phyloP scores from a whole-genome alignment of 305 asterid genomes.

The Striga hermonthica region DNA sequence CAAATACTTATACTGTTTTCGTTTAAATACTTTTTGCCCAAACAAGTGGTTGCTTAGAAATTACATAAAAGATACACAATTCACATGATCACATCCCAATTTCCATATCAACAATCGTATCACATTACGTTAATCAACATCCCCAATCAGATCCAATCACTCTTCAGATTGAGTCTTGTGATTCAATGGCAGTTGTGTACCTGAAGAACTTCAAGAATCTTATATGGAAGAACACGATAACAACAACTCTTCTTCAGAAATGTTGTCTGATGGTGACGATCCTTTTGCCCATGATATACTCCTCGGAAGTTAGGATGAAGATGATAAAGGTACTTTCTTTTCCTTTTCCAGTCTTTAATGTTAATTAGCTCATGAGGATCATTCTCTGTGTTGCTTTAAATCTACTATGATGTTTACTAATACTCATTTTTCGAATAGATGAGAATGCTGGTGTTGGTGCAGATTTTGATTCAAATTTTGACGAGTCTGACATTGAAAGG shows the following conservation, averaged over 20 bases:
- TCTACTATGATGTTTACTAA: conserved; percentile 1
- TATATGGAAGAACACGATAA: conserved; percentile 43
- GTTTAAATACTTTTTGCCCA: neutral
- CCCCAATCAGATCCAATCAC: neutral
- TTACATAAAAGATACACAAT: neutral
- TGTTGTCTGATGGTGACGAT: conserved; percentile 82
- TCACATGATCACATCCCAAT: neutral
- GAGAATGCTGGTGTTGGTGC: conserved; percentile 39
- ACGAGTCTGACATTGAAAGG: conserved; percentile 57
- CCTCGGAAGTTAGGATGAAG: conserved; percentile 59
- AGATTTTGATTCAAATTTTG: conserved; percentile 53
- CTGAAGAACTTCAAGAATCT: conserved; percentile 36
- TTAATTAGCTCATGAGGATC: conserved; percentile 15
- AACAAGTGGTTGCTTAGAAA: neutral
- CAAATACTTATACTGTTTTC: neutral
- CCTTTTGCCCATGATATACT: conserved; percentile 64
- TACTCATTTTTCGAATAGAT: conserved; percentile 34
- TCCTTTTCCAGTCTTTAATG: neutral
- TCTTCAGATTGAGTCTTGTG: conserved; percentile 1
- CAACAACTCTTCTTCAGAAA: conserved; percentile 53
- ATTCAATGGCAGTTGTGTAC: conserved; percentile 39
- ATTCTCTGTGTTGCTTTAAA: neutral
- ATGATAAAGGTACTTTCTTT: conserved; percentile 58
- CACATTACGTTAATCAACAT: neutral
- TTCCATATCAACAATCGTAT: neutral